Evolutionary conservation across 495 filamentous ascomycete genomes (phyloP), one percentile per base, ranked within the genome.

Genomic region (Hyaloscypha finlandica): DNA sequence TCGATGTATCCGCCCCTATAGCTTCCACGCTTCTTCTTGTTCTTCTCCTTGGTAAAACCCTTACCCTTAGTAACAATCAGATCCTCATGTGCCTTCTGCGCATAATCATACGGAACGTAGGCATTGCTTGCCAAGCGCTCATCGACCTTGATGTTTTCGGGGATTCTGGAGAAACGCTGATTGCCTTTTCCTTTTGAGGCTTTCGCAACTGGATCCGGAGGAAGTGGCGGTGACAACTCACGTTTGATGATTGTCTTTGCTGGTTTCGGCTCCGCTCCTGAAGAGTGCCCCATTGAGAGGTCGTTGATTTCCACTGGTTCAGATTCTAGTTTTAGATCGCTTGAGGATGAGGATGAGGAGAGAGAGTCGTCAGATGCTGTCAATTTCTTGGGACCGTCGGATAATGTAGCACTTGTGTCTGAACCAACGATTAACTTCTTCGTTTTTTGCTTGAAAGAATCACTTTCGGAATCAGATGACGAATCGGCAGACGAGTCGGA

Each of bases 31-130:
- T 92, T 92, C 81, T 88, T 88, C 80, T 98, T 99, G 77, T 99
- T 97, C 88, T 99, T 99, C 81, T 98, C 96, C 84, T 99, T 99
- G 62, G 94, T 99, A 80, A 99, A 99, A 16, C 92, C 92, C 81
- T 97, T 98, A 63, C 96, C 96, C 75, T 89, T 92, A 31, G 94
- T 97, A 30, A 96, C 86, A 33, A 89, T 91, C 59, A 99, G 79
- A 75, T 97, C 94, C 65, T 90, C 84, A 71, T 90, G 91, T 39
- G 96, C 96, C 61, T 87, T 87, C 61, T 94, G 88, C 6, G 94
- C 93, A 74, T 97, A 99, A 45, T 92, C 92, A 71, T 97, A 92
- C 5, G 87, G 78, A 37, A 90, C 82, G 75, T 94, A 97, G 5
- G 84, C 83, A 79, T 95, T 97, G 74, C 84, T 89, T 59, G 83